Evolutionary conservation across 208 protist genomes (phyloP).

Genomic region (Acanthamoeba culbertsoni): DNA sequence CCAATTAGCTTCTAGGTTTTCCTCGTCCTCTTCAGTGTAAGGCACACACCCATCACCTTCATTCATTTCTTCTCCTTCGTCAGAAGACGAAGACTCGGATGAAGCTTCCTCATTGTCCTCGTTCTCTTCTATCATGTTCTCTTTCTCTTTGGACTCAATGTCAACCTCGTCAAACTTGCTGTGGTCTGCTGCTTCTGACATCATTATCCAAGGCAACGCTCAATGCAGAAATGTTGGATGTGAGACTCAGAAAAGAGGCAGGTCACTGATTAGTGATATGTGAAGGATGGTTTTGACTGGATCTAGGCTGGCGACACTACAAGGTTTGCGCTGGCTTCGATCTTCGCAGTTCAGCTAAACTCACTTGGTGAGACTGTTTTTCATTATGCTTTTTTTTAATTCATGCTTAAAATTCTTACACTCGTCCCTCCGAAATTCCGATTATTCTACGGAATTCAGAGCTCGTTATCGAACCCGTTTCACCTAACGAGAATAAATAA

Average conservation of each 20-base stretch:
- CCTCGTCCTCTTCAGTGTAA: neutral
- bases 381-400: neutral
- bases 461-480: neutral
- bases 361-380: neutral
- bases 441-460: neutral
- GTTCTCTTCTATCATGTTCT: neutral
- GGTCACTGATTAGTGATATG: too few relatives aligned
- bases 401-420: too few relatives aligned
- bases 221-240: too few relatives aligned
- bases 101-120: neutral
- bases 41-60: neutral
- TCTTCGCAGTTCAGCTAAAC: neutral
- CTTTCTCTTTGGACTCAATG: neutral
- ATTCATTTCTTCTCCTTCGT: neutral
- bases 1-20: neutral
- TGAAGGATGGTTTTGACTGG: too few relatives aligned
- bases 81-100: neutral
- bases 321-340: neutral
- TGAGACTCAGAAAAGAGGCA: too few relatives aligned
- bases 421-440: neutral
- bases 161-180: neutral
- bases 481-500: too few relatives aligned
- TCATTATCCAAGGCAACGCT: too few relatives aligned
- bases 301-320: too few relatives aligned
- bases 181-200: too few relatives aligned